Evolutionary conservation across 225 moss, liverwort and hornwort genomes (phyloP).

Genomic region (Anthoceros angustus): DNA sequence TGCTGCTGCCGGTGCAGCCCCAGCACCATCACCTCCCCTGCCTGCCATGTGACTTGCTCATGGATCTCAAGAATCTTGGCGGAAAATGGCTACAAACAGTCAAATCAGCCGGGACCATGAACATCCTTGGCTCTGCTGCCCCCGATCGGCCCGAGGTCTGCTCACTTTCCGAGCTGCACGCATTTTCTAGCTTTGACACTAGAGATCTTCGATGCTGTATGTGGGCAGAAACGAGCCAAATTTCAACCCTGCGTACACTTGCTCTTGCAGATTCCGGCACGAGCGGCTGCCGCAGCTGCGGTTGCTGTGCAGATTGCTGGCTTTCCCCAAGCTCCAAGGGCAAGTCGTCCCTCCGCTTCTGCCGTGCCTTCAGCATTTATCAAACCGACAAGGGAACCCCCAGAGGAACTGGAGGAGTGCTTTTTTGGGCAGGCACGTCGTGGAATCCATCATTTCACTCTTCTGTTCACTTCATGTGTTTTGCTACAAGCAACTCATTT

Average conservation of each 20-base stretch:
- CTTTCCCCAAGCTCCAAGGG: slow-evolving; percentile 65
- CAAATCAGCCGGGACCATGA: neutral
- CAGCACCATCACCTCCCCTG: too few species aligned
- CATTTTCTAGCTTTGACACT: neutral
- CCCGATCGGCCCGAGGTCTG: neutral
- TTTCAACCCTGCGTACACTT: neutral
- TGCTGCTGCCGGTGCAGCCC: too few species aligned
- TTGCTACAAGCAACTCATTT: neutral
- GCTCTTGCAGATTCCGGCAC: slow-evolving; percentile 51
- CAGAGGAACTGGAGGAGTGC: slow-evolving; percentile 43
- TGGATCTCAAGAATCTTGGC: slow-evolving; percentile 3
- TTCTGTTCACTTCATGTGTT: neutral
- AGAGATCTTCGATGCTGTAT: neutral
- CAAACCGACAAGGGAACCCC: slow-evolving; percentile 32
- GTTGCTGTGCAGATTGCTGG: slow-evolving; percentile 64
- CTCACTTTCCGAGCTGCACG: neutral
- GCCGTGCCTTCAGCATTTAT: slow-evolving; percentile 19
- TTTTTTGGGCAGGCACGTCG: slow-evolving; percentile 43
- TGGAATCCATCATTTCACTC: neutral
- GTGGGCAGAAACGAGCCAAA: neutral
- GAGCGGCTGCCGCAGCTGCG: slow-evolving; percentile 69
- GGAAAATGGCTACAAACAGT: slow-evolving; percentile 1
- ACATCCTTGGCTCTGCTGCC: neutral
- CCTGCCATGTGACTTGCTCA: neutral
- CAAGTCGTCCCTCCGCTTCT: slow-evolving; percentile 22